Evolutionary conservation across 2,329 filamentous ascomycete species (phyloP), one percentile per base, ranked within the genome.

Genomic region (Arthrobotrys iridis): DNA sequence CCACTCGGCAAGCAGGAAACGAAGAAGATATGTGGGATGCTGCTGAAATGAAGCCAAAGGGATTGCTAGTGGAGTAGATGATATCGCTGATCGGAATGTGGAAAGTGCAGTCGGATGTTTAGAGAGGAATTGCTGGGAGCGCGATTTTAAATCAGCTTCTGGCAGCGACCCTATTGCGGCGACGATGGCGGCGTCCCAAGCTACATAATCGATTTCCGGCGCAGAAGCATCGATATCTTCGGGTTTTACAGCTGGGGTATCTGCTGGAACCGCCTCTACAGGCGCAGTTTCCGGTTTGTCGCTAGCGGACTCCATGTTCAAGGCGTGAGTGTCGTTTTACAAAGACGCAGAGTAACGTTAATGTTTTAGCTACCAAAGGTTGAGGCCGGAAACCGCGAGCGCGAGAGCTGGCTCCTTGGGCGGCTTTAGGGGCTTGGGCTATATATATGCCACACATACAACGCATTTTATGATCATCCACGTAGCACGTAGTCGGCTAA

Each of bases 1-100:
- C 70, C 70, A 74, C 58, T 74, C 70, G 15, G 70, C 70, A 15
- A 74, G 62, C 1, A 74, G 37, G 46, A 55, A 74, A 26, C 70
- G 70, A 8, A 74, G 55, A 22, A 74, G 60, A 24, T 57, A 74
- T 2, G 70, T 74, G 11, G 70, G 70, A 30, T 74, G 70, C 3
- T 20, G 52, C 20, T 74, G 70, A 28, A 74, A 74, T 1, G 70
- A 28, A 6, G 52, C 52, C 8, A 74, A 55, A 5, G 70, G 70
- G 5, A 55, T 46, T 13, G 52, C 50, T 4, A 74, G 30, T 0
- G 26, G 20, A 11, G 70, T 62, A 1, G 40, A 20, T 5, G 43
- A 55, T 13, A 74, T 5, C 1, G 37, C 22, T 1, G 52, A 35
- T 3, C 70, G 62, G 45, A 74, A 74, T 48, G 65, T 58, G 2